These are phyloP conservation scores for Buxus sempervirens DNA, from an alignment of 164 flowering plant genomes.

Conservation along the genomic window DNA sequence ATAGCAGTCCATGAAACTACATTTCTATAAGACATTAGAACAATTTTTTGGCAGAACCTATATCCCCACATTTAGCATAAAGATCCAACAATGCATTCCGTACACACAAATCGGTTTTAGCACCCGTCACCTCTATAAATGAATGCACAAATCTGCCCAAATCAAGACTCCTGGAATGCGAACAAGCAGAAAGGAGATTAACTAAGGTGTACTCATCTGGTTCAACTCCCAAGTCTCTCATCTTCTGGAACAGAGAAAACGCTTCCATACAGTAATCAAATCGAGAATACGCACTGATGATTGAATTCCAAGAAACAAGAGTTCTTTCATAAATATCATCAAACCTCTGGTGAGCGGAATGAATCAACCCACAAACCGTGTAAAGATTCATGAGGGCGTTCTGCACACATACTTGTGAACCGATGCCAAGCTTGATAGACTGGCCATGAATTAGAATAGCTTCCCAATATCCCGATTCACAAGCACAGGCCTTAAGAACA, in stretches of 20 bases:
- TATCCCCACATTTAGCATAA: constrained; percentile 47
- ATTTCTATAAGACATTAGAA: constrained; percentile 37
- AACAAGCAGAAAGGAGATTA: constrained; percentile 44
- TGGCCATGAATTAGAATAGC: constrained; percentile 34
- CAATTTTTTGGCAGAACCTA: constrained; percentile 25
- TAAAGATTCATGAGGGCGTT: constrained; percentile 39
- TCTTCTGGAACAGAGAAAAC: constrained; percentile 32
- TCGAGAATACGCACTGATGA: constrained; percentile 51
- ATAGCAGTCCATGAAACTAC: constrained; percentile 61
- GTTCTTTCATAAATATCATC: constrained; percentile 36
- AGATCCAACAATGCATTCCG: constrained; percentile 48
- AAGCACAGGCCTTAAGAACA: constrained; percentile 48
- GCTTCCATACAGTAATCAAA: constrained; percentile 29
- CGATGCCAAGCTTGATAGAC: constrained; percentile 37
- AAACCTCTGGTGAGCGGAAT: constrained; percentile 32
- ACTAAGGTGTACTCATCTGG: constrained; percentile 46
- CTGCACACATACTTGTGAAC: constrained; percentile 36
- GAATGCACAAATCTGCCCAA: constrained; percentile 40
- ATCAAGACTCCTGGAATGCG: constrained; percentile 24
- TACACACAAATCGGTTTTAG: constrained; percentile 29
- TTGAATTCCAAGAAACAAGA: constrained; percentile 54
- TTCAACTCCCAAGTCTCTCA: constrained; percentile 30
- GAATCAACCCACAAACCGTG: constrained; percentile 27
- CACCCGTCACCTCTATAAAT: constrained; percentile 34
- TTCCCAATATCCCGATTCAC: constrained; percentile 18